These are phyloP conservation scores for Talaromyces piceae DNA, from an alignment of 2,329 filamentous ascomycete species.

Conservation along the genomic window DNA sequence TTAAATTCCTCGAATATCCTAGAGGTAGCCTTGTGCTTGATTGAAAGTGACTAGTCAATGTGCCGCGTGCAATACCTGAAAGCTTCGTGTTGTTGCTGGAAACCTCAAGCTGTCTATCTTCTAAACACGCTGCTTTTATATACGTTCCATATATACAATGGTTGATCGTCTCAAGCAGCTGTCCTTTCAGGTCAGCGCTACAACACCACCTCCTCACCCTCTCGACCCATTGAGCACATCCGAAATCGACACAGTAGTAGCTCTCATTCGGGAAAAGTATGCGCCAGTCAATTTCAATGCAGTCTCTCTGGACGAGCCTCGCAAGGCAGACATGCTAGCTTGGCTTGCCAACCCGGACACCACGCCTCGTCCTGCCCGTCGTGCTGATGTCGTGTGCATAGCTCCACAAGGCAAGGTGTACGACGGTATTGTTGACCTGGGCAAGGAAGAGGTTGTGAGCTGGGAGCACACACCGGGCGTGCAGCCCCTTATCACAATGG, in stretches of 20 bases:
- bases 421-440: slow-evolving; percentile 72
- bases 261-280: slow-evolving; percentile 62
- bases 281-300: slow-evolving; percentile 75
- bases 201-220: slow-evolving; percentile 55
- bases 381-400: slow-evolving; percentile 79
- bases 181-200: slow-evolving; percentile 53
- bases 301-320: slow-evolving; percentile 74
- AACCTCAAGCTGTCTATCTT: too few relatives aligned
- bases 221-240: slow-evolving; percentile 66
- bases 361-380: slow-evolving; percentile 56
- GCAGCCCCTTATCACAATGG: slow-evolving; percentile 87
- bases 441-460: slow-evolving; percentile 56
- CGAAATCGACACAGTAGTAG: slow-evolving; percentile 67
- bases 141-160: slow-evolving; percentile 18
- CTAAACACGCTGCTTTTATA: neutral
- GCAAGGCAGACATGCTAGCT: slow-evolving; percentile 72
- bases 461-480: slow-evolving; percentile 72
- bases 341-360: slow-evolving; percentile 64
- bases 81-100: too few relatives aligned
- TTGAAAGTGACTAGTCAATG: too few relatives aligned
- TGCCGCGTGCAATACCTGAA: too few relatives aligned
- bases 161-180: slow-evolving; percentile 59
- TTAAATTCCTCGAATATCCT: too few relatives aligned
- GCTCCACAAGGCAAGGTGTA: slow-evolving; percentile 70
- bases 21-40: too few relatives aligned